A percentile compares a stretch with the other conserved stretches of the same genome.
These are phyloP conservation scores for Candida tetrigidarum DNA, from an alignment of 1,139 yeast genomes.

Conservation along the genomic window DNA sequence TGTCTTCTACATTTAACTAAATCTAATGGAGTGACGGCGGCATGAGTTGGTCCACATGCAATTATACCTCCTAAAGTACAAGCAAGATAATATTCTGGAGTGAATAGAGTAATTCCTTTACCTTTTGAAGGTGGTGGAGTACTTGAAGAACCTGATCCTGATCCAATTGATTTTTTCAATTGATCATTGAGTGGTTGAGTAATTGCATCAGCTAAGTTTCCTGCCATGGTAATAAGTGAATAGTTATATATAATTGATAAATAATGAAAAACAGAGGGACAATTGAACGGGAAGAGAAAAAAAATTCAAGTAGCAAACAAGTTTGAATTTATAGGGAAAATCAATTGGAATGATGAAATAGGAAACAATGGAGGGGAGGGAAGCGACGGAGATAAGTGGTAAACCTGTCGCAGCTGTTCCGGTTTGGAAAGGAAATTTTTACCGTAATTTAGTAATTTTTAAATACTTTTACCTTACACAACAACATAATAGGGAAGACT, in stretches of 20 bases:
- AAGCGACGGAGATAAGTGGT: no score
- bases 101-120: conserved; percentile 47
- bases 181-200: conserved; percentile 38
- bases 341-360: not conserved
- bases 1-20: conserved; percentile 92
- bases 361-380: not conserved
- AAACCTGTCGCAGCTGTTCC: no score
- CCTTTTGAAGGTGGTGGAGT: conserved; percentile 1
- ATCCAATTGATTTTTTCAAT: conserved; percentile 21
- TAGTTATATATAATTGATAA: not conserved
- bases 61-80: conserved; percentile 88
- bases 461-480: no score
- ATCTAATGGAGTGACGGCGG: conserved; percentile 90
- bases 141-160: no score
- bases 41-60: conserved; percentile 97
- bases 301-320: not conserved
- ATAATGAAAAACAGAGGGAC: no score
- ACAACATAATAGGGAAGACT: no score
- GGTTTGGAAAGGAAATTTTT: no score
- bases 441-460: no score
- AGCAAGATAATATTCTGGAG: conserved; percentile 76
- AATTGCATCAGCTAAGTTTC: conserved; percentile 27
- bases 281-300: not conserved
- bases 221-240: not conserved
- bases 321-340: no score